Evolutionary conservation across 2,329 filamentous ascomycete species (phyloP).

Genomic region (Colletotrichum navitas): DNA sequence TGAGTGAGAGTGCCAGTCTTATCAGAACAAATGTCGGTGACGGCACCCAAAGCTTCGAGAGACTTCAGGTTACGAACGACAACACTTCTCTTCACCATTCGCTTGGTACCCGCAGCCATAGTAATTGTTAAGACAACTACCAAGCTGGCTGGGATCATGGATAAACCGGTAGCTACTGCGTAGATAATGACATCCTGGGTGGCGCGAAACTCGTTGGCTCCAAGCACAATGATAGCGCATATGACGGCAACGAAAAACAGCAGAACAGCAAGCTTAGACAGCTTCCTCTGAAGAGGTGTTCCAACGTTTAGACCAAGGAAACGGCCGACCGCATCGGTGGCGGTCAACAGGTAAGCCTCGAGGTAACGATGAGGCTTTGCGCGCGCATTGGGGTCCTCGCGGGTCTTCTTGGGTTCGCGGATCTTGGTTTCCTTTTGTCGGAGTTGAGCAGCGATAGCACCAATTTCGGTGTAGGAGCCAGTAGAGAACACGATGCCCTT

Average conservation of each 20-base stretch:
- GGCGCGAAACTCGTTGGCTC: slow-evolving; percentile 65
- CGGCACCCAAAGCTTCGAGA: slow-evolving; percentile 58
- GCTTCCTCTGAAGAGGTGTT: slow-evolving; percentile 75
- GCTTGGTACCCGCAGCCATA: slow-evolving; percentile 70
- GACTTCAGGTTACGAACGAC: slow-evolving; percentile 66
- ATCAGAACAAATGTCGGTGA: slow-evolving; percentile 58
- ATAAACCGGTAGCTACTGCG: slow-evolving; percentile 69
- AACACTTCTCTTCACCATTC: slow-evolving; percentile 61
- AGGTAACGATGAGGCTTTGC: slow-evolving; percentile 62
- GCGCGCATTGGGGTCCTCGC: slow-evolving; percentile 59
- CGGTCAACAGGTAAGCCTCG: slow-evolving; percentile 56
- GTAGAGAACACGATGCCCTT: slow-evolving; percentile 71
- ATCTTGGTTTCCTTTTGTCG: slow-evolving; percentile 63
- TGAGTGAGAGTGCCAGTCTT: slow-evolving; percentile 42
- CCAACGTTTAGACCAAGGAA: slow-evolving; percentile 75
- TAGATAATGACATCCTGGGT: slow-evolving; percentile 72
- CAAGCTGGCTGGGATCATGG: slow-evolving; percentile 73
- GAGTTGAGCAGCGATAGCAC: slow-evolving; percentile 72
- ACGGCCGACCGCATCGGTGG: slow-evolving; percentile 66
- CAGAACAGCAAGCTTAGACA: slow-evolving; percentile 73
- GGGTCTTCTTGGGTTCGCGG: slow-evolving; percentile 58
- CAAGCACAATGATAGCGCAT: slow-evolving; percentile 75
- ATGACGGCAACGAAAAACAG: slow-evolving; percentile 74
- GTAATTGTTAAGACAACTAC: slow-evolving; percentile 77
- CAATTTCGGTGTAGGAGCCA: slow-evolving; percentile 72